Conservation (phyloP, 2,329 filamentous ascomycete genomes). For the Camptophora hylomeconis region DNA sequence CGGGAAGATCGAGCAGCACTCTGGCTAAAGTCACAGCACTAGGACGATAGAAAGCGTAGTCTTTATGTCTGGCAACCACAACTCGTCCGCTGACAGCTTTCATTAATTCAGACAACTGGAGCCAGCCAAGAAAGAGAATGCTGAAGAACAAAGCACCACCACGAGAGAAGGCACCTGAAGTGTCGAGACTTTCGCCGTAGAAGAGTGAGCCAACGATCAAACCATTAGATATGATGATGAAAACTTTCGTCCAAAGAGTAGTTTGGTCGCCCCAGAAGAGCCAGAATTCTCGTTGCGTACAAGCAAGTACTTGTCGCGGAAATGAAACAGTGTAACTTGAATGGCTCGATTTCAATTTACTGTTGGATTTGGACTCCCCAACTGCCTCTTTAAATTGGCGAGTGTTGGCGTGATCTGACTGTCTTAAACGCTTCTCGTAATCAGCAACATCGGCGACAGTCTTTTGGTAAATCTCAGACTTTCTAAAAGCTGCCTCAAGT, state of each 20-base stretch:
- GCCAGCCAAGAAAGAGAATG: slow-evolving; percentile 53
- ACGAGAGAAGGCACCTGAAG: slow-evolving; percentile 48
- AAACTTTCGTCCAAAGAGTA: slow-evolving; percentile 64
- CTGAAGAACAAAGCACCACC: slow-evolving; percentile 55
- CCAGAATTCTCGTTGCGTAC: slow-evolving; percentile 62
- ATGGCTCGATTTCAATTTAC: slow-evolving; percentile 42
- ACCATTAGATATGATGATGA: slow-evolving; percentile 61
- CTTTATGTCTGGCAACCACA: slow-evolving; percentile 55
- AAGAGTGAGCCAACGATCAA: slow-evolving; percentile 71
- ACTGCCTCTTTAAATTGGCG: slow-evolving; percentile 54
- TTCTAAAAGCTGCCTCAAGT: slow-evolving; percentile 53
- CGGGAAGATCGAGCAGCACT: slow-evolving; percentile 49
- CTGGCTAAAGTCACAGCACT: slow-evolving; percentile 50
- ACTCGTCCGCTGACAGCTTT: slow-evolving; percentile 59
- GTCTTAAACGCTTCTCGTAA: slow-evolving; percentile 45
- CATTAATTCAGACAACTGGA: slow-evolving; percentile 68
- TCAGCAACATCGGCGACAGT: slow-evolving; percentile 48
- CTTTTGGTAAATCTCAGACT: slow-evolving; percentile 47
- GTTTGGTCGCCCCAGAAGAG: slow-evolving; percentile 62
- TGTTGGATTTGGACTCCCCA: slow-evolving; percentile 53
- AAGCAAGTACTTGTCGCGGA: slow-evolving; percentile 48
- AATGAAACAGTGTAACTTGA: slow-evolving; percentile 69
- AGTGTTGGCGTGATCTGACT: slow-evolving; percentile 47
- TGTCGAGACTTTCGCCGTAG: slow-evolving; percentile 50
- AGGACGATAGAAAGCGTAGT: slow-evolving; percentile 58